Percentiles rank a stretch among this genome's conserved stretches.
phyloP scores from a whole-genome alignment of 2,329 filamentous ascomycete species.

The Colletotrichum sp. region DNA sequence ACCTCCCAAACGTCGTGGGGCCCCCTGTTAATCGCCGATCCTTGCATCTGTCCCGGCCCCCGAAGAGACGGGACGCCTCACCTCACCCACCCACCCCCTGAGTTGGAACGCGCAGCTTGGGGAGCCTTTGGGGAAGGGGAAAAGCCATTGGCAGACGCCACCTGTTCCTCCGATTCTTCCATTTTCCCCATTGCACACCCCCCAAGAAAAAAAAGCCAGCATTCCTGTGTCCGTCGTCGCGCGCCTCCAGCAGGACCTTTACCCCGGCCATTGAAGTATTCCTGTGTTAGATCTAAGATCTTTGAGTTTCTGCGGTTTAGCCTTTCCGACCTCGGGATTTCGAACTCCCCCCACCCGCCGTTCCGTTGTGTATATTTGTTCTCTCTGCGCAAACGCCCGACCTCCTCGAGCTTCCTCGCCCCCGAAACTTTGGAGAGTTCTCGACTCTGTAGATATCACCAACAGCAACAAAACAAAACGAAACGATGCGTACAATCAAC shows the following conservation, averaged over 20 bases:
- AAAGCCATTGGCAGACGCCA: constrained; percentile 11
- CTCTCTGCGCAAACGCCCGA: neutral
- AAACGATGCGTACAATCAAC: neutral
- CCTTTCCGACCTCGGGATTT: neutral
- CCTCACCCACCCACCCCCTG: neutral
- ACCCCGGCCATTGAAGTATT: neutral
- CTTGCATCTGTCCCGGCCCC: constrained; percentile 15
- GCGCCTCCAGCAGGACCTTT: neutral
- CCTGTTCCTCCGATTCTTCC: constrained; percentile 14
- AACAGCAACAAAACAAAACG: neutral
- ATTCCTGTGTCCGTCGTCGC: neutral
- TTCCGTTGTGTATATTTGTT: neutral
- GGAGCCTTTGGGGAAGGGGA: neutral
- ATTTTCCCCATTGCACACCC: constrained; percentile 10
- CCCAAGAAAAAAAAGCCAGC: neutral
- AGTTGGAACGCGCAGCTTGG: neutral
- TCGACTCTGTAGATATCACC: neutral
- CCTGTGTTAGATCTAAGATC: neutral
- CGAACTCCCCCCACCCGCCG: neutral
- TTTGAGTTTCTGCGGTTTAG: neutral
- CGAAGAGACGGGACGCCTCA: neutral
- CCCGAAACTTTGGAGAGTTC: neutral
- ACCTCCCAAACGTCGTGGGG: neutral
- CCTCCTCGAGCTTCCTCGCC: neutral
- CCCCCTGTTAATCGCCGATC: constrained; percentile 17